Evolutionary conservation across 441 rosid species (phyloP).

Genomic region (Adansonia rubrostipa): DNA sequence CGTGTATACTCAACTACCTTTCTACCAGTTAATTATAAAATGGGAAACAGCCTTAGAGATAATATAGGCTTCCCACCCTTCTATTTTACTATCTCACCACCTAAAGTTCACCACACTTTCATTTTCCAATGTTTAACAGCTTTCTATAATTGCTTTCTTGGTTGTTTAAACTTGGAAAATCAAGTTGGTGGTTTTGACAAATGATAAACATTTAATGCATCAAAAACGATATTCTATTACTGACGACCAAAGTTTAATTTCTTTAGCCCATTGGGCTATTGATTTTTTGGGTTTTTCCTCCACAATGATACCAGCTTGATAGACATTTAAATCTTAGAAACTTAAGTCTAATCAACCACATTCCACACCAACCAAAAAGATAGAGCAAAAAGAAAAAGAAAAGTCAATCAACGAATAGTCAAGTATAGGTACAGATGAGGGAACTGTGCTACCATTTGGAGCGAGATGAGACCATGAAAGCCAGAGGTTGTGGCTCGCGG

Average conservation of each 20-base stretch:
- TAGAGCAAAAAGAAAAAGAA: background rate
- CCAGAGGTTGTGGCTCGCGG: constrained; percentile 62
- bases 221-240: background rate
- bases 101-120: too few relatives aligned
- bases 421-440: constrained; percentile 13
- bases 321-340: background rate
- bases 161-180: background rate
- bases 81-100: too few relatives aligned
- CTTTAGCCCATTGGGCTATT: background rate
- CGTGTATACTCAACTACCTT: constrained; percentile 10
- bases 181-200: background rate
- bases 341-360: constrained; percentile 7
- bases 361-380: background rate
- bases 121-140: background rate
- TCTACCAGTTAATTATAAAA: background rate
- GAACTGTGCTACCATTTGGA: constrained; percentile 58
- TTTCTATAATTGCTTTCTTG: background rate
- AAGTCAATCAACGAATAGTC: background rate
- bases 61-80: background rate
- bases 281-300: too few relatives aligned
- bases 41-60: background rate
- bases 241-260: background rate
- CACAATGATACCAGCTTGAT: background rate
- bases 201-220: background rate
- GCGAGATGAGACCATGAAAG: constrained; percentile 58